Evolutionary conservation across 106 monocot genomes (phyloP), one percentile per base, ranked within the genome.

Genomic region (Agapanthus africanus): DNA sequence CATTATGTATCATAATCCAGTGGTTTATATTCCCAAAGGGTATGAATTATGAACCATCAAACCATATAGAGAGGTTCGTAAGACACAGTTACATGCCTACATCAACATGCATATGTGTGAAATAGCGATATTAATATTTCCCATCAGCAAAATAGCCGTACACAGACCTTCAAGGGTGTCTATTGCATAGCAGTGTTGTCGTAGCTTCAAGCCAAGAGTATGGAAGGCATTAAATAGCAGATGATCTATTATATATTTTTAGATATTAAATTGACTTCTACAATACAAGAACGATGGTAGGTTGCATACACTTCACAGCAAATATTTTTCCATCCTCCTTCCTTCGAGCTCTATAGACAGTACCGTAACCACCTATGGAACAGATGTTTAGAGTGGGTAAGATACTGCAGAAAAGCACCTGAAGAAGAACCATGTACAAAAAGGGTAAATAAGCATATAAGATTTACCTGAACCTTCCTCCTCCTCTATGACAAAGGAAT

Each of bases 401-500:
- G 27, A 40, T 42, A 65, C 25, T 59, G 31, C 16, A 26, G 23
- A 23, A 59, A 11, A 54, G 33, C 28, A 70, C 15, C 63, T 18
- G 13, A 21, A 27, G 27, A 27, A 40, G 23, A 60, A 50, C 11
- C 7, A 61, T 70, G 3, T 51, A 34, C 25, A 57, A 51, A 40
- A 63, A 19, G 33, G 11, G 21, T 35, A 22, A 51, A 21, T 30
- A 19, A 59, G 13, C 23, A 23, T 21, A 0, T 1, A n/a, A n/a
- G 15, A 22, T 63, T 56, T 91, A 92, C 92, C 97, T 82, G 97
- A 92, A 41, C 97, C 97, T 79, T 97, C 97, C 73, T 97, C 97
- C 70, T 97, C 92, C 75, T 85, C 88, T 73, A 92, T 76, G 47
- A 75, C 65, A 77, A 97, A 97, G 37, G 79, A 71, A 70, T 92